These are phyloP conservation scores for Ophiosphaerella narmari DNA, from an alignment of 2,329 filamentous ascomycete species.

Conservation along the genomic window DNA sequence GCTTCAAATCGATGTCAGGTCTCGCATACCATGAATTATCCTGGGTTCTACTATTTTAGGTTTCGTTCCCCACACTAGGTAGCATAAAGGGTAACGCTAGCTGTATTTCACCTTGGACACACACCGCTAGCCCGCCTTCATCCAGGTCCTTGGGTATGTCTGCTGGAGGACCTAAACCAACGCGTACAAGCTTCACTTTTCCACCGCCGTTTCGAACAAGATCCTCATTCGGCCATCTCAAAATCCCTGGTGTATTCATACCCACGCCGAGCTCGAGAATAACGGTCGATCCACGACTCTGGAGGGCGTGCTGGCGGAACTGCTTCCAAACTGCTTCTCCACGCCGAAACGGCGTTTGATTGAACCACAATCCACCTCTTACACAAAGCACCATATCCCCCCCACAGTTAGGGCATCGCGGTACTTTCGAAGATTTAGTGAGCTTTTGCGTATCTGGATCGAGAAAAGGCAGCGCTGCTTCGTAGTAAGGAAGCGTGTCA, in stretches of 20 bases:
- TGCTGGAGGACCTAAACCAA: conserved; percentile 16
- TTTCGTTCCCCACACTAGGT: background rate
- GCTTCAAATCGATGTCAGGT: no score
- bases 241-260: conserved; percentile 29
- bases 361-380: conserved; percentile 33
- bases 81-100: conserved; percentile 10
- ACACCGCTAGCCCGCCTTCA: conserved; percentile 15
- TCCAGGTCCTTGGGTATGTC: conserved; percentile 20
- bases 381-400: conserved; percentile 36
- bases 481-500: conserved; percentile 20
- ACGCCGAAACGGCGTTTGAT: conserved; percentile 25
- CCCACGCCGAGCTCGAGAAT: conserved; percentile 28
- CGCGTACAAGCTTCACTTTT: conserved; percentile 20
- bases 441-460: conserved; percentile 25
- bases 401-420: conserved; percentile 28
- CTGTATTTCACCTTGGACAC: conserved; percentile 21
- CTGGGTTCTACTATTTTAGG: background rate
- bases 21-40: no score
- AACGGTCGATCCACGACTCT: conserved; percentile 17
- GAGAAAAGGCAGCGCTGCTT: conserved; percentile 24
- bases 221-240: conserved; percentile 30
- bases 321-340: conserved; percentile 24
- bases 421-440: conserved; percentile 22
- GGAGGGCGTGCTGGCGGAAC: conserved; percentile 14
- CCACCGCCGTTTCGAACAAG: conserved; percentile 17